phyloP scores from a whole-genome alignment of 2,329 filamentous ascomycete species.

The Cryphonectria radicalis region DNA sequence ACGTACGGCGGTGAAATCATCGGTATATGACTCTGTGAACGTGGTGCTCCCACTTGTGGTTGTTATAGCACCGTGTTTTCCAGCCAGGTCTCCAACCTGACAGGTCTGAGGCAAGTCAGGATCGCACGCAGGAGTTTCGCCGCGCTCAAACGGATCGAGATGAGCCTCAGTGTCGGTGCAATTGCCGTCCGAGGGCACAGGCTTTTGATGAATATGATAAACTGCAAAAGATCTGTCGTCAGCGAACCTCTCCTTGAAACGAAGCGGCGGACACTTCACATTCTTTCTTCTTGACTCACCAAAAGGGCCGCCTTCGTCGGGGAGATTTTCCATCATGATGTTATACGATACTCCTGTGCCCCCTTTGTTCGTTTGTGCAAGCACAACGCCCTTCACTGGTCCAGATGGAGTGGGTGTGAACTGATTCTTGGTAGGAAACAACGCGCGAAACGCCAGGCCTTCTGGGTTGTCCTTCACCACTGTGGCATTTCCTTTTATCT shows the following conservation, averaged over 20 bases:
- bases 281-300: slow-evolving; percentile 33
- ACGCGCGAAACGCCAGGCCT: slow-evolving; percentile 17
- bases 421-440: slow-evolving; percentile 16
- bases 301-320: slow-evolving; percentile 39
- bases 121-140: slow-evolving; percentile 66
- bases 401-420: slow-evolving; percentile 22
- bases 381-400: slow-evolving; percentile 33
- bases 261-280: not conserved
- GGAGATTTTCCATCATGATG: slow-evolving; percentile 39
- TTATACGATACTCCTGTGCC: slow-evolving; percentile 40
- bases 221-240: slow-evolving; percentile 45
- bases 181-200: slow-evolving; percentile 69
- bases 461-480: slow-evolving; percentile 18
- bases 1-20: slow-evolving; percentile 56
- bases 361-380: slow-evolving; percentile 34
- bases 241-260: slow-evolving; percentile 20
- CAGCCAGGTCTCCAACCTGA: slow-evolving; percentile 76
- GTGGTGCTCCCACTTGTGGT: slow-evolving; percentile 51
- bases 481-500: slow-evolving; percentile 25
- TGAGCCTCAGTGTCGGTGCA: slow-evolving; percentile 71
- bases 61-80: slow-evolving; percentile 70
- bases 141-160: slow-evolving; percentile 71
- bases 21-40: slow-evolving; percentile 47
- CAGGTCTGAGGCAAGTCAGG: slow-evolving; percentile 61
- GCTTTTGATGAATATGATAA: slow-evolving; percentile 73